These are phyloP conservation scores for Saccharum hybrid DNA, from an alignment of 202 grass and related monocot genomes.

Conservation along the genomic window DNA sequence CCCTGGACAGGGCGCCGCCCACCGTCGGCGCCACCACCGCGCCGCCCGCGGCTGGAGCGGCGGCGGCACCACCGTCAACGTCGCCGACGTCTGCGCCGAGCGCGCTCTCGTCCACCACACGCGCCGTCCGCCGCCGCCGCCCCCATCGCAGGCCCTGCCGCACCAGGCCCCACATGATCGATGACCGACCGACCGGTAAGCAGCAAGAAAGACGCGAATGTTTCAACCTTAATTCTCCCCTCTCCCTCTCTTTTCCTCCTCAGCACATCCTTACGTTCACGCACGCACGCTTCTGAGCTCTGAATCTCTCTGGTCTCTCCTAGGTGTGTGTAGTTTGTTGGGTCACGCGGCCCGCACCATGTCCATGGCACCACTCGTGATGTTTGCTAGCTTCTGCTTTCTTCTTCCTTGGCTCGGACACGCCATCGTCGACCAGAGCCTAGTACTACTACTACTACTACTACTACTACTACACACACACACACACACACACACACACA, in stretches of 20 bases:
- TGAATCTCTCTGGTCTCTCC: neutral
- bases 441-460: neutral
- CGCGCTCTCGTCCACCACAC: conserved; percentile 69
- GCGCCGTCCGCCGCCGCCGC: conserved; percentile 41
- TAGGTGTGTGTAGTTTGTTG: neutral
- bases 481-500: too few relatives aligned
- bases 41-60: neutral
- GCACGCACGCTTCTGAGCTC: neutral
- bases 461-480: too few relatives aligned
- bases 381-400: neutral
- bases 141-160: conserved; percentile 52
- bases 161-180: conserved; percentile 53
- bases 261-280: too few relatives aligned
- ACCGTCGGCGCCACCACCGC: conserved; percentile 7
- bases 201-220: neutral
- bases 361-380: conserved; percentile 14
- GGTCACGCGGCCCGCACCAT: conserved; percentile 40
- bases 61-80: neutral
- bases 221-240: too few relatives aligned
- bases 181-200: neutral
- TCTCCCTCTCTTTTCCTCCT: too few relatives aligned
- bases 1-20: conserved; percentile 42
- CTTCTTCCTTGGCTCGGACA: conserved; percentile 18
- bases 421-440: conserved; percentile 30
- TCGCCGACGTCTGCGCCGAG: conserved; percentile 18